phyloP scores from a whole-genome alignment of 345 rosid genomes.

The Camelina sativa region DNA sequence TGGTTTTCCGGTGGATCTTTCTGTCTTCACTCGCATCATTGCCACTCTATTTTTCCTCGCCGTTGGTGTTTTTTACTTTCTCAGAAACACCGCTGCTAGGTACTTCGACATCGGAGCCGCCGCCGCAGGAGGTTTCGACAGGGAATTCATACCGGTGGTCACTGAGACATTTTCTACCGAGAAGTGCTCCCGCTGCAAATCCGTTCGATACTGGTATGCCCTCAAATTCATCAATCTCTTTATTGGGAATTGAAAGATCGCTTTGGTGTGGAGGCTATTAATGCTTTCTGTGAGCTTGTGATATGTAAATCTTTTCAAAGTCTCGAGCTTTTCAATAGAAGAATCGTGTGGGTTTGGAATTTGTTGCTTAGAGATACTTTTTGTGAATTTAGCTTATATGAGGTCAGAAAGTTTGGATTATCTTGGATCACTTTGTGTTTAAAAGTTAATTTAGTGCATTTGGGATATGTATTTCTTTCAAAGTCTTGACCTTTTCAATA shows the following conservation, averaged over 20 bases:
- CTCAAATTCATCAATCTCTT: background rate
- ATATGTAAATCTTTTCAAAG: background rate
- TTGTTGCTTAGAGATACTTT: background rate
- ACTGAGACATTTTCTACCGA: background rate
- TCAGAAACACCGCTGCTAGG: constrained; percentile 79
- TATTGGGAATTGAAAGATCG: background rate
- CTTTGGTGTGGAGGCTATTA: background rate
- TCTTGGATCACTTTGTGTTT: constrained; percentile 22
- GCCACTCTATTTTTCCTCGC: constrained; percentile 57
- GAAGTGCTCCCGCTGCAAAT: constrained; percentile 66
- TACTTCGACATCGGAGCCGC: constrained; percentile 72
- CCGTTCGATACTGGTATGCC: constrained; percentile 58
- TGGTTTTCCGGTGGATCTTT: constrained; percentile 71
- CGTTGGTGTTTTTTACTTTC: constrained; percentile 60
- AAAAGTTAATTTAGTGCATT: background rate
- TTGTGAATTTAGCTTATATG: background rate
- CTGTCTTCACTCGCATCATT: constrained; percentile 71
- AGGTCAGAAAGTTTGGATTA: background rate
- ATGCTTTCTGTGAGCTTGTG: background rate
- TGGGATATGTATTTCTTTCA: background rate
- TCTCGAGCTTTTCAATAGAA: constrained; percentile 16
- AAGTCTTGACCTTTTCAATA: constrained; percentile 19
- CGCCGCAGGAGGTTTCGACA: constrained; percentile 75
- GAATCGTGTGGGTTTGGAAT: background rate
- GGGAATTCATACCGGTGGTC: constrained; percentile 20